Evolutionary conservation across 2,329 filamentous ascomycete genomes (phyloP).

Genomic region (Pseudogymnoascus pannorum): DNA sequence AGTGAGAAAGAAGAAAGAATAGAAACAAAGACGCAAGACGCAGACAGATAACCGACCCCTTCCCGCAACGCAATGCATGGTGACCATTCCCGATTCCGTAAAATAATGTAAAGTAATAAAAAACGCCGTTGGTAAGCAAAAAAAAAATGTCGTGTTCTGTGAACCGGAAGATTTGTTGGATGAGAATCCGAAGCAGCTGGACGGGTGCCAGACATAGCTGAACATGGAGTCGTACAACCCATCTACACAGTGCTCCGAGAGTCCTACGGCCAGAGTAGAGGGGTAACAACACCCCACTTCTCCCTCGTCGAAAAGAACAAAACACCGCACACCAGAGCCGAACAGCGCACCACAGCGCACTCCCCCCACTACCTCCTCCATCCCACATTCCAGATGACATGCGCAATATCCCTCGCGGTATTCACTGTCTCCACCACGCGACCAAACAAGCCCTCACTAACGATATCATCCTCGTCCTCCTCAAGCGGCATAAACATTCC

Average conservation of each 20-base stretch:
- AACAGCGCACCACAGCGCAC: too few relatives aligned
- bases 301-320: neutral
- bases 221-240: neutral
- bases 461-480: conserved; percentile 57
- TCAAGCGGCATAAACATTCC: conserved; percentile 91
- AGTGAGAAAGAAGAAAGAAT: neutral
- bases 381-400: conserved; percentile 66
- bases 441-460: conserved; percentile 47
- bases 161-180: neutral
- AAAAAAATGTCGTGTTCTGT: neutral
- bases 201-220: too few relatives aligned
- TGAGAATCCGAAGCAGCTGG: neutral
- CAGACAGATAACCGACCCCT: neutral
- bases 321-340: too few relatives aligned
- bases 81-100: neutral
- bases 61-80: neutral
- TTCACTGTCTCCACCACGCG: conserved; percentile 43
- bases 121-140: neutral
- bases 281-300: neutral
- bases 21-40: neutral
- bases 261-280: neutral
- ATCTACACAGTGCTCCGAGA: neutral
- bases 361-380: conserved; percentile 39
- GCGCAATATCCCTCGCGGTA: conserved; percentile 62
- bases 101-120: neutral